Conservation (phyloP, 768 basidiomycete species). For the Tylopilus subfusipes region DNA sequence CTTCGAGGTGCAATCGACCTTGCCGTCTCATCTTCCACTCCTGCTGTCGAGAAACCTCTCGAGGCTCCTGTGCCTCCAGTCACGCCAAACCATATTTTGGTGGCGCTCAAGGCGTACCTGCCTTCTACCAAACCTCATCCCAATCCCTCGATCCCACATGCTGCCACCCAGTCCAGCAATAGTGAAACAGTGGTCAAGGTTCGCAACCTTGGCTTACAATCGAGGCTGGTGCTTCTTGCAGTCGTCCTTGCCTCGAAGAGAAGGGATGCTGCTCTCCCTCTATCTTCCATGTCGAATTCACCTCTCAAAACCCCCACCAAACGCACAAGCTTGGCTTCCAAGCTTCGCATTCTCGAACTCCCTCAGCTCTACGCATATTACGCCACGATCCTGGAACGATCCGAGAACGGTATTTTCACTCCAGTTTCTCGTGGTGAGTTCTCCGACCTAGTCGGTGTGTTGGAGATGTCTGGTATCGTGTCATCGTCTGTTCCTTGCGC, state of each 20-base stretch:
- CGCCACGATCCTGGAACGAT: constrained; percentile 50
- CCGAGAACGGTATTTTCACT: constrained; percentile 51
- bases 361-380: constrained; percentile 67
- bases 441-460: constrained; percentile 60
- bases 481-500: constrained; percentile 34
- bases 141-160: constrained; percentile 15
- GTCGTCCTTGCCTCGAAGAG: constrained; percentile 65
- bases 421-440: constrained; percentile 77
- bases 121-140: constrained; percentile 34
- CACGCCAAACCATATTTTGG: constrained; percentile 64
- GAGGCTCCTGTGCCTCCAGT: constrained; percentile 42
- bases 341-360: constrained; percentile 47
- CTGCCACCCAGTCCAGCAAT: constrained; percentile 29
- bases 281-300: constrained; percentile 39
- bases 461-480: constrained; percentile 72
- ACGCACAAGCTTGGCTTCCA: constrained; percentile 41
- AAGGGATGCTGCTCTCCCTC: constrained; percentile 51
- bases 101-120: constrained; percentile 70
- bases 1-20: constrained; percentile 76
- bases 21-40: constrained; percentile 38
- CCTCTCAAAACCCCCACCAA: constrained; percentile 47
- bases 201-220: constrained; percentile 67
- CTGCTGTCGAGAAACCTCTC: constrained; percentile 24
- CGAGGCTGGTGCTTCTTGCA: constrained; percentile 63
- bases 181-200: constrained; percentile 69